Conservation (phyloP, 768 basidiomycete species). For the Boletellus sp. region DNA sequence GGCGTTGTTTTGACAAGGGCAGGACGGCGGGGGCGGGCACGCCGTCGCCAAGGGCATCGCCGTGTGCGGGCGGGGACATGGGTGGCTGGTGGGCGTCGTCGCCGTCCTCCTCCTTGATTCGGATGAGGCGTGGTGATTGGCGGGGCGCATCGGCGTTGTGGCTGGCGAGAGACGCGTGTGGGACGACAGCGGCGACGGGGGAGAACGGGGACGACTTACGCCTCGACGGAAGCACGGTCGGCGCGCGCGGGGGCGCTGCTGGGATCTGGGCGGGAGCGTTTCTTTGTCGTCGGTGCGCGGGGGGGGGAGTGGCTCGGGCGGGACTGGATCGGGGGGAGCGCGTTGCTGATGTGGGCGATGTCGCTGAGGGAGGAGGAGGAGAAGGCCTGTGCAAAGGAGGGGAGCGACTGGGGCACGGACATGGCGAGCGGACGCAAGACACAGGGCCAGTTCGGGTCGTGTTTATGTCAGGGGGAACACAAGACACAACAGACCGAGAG, state of each 20-base stretch:
- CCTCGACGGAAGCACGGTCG: too few relatives aligned
- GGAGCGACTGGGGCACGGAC: constrained; percentile 60
- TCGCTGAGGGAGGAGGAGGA: constrained; percentile 51
- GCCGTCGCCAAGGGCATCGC: constrained; percentile 16
- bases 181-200: background rate
- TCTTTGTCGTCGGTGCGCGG: constrained; percentile 20
- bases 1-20: constrained; percentile 57
- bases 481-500: too few relatives aligned
- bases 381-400: constrained; percentile 78
- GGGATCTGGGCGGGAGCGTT: constrained; percentile 34
- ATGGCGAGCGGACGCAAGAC: constrained; percentile 23
- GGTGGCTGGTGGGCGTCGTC: constrained; percentile 34
- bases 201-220: too few relatives aligned
- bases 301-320: constrained; percentile 32
- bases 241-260: too few relatives aligned
- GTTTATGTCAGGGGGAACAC: too few relatives aligned
- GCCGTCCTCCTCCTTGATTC: constrained; percentile 64
- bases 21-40: constrained; percentile 39
- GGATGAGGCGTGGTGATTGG: constrained; percentile 38
- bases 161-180: constrained; percentile 18
- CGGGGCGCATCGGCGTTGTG: constrained; percentile 31
- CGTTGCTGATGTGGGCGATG: constrained; percentile 48
- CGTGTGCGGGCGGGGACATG: constrained; percentile 30
- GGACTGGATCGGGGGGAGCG: constrained; percentile 64
- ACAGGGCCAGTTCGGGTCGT: too few relatives aligned